Evolutionary conservation across 148 eudicot species (phyloP).

Genomic region (Salicornia ramosissima): DNA sequence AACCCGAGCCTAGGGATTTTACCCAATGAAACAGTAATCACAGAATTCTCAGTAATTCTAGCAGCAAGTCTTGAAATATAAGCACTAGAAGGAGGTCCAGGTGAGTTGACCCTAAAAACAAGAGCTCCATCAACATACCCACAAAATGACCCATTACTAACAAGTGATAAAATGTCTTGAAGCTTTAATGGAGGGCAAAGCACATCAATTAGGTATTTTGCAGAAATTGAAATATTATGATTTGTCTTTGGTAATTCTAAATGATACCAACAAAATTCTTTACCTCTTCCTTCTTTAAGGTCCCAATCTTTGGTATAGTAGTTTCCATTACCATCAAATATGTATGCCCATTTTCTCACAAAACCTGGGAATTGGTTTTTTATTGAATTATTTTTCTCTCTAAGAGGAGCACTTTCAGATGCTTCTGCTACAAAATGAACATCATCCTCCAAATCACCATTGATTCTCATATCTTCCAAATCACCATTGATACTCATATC

Average conservation of each 20-base stretch:
- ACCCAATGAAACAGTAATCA: slow-evolving; percentile 90
- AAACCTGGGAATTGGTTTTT: slow-evolving; percentile 41
- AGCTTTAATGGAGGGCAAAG: slow-evolving; percentile 93
- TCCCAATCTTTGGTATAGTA: slow-evolving; percentile 91
- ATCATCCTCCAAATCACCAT: slow-evolving; percentile 38
- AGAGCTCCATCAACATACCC: slow-evolving; percentile 90
- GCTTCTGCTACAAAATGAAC: slow-evolving; percentile 27
- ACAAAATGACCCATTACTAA: slow-evolving; percentile 89
- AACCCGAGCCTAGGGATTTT: slow-evolving; percentile 87
- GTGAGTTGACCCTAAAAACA: slow-evolving; percentile 86
- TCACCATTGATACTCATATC: slow-evolving; percentile 23
- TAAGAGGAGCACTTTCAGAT: slow-evolving; percentile 22
- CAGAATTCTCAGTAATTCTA: slow-evolving; percentile 75
- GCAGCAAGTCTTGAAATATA: slow-evolving; percentile 89
- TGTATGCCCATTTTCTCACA: slow-evolving; percentile 67
- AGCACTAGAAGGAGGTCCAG: slow-evolving; percentile 73
- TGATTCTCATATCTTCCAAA: slow-evolving; percentile 20
- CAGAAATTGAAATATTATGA: slow-evolving; percentile 71
- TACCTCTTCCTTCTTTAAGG: slow-evolving; percentile 61
- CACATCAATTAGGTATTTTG: slow-evolving; percentile 70
- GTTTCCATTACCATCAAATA: slow-evolving; percentile 89
- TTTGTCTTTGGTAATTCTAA: slow-evolving; percentile 81
- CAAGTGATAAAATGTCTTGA: slow-evolving; percentile 84
- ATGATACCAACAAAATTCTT: slow-evolving; percentile 97
- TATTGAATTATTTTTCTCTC: slow-evolving; percentile 24